Evolutionary conservation across 805 yeast species (phyloP), one percentile per base, ranked within the genome.

Genomic region (Wickerhamomyces ciferrii): DNA sequence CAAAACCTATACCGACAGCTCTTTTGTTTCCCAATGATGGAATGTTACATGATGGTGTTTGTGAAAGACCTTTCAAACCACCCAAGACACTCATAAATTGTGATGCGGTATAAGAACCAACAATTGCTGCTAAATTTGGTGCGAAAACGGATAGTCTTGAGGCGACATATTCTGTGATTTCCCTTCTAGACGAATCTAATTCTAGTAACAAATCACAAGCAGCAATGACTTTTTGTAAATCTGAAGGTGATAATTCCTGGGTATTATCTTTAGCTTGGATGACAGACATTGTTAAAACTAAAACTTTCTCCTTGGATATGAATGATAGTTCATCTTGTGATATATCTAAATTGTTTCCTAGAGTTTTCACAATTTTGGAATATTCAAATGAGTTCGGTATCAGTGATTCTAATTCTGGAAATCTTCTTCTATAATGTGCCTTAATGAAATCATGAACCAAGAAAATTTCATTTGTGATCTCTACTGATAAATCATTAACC

Each of bases 21-120:
- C 74, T 65, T 39, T 73, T 74, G 14, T 77, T 76, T 0, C 96
- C 97, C 42, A 88, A 67, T 0, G 95, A 79, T 0, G 96, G 81
- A 20, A 92, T 57, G 59, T 92, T 92, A 56, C 97, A 87, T 4
- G 96, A 74, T 0, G 97, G 96, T 0, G 87, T 78, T 27, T 64
- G 67, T 2, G 89, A 79, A 10, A 92, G 66, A 7, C 78, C 82
- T 13, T 67, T 67, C 5, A 92, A 62, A 0, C 96, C 89, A 2
- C 96, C 95, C 1, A 78, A 68, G 17, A 76, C 70, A 1, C 87
- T 76, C 21, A 92, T 66, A 17, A 94, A 63, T 54, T 85, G 87
- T 0, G 96, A 84, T 0, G 96, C 79, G 0, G 86, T 76, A 6
- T 75, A 68, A 0, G 95, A 69, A 0, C 96, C 95, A 2, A 92